These are phyloP conservation scores for Lentinus polychrous DNA, from an alignment of 1,284 basidiomycete species.

Conservation along the genomic window DNA sequence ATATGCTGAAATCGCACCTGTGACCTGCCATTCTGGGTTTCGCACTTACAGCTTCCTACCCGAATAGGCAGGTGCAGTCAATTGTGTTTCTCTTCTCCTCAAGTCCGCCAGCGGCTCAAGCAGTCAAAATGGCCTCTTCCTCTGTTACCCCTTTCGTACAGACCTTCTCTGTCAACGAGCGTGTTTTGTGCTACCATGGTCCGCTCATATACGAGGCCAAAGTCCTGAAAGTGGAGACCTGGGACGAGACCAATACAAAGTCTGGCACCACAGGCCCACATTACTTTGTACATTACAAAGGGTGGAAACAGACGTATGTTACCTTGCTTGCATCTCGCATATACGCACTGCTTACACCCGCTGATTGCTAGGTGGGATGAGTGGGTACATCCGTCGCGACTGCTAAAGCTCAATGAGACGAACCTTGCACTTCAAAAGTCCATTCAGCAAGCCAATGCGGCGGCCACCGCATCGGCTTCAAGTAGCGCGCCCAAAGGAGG, in stretches of 20 bases:
- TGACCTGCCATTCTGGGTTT: too few relatives aligned
- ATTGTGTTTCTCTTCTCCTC: background rate
- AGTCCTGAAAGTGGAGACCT: slow-evolving; percentile 76
- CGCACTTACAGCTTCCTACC: too few relatives aligned
- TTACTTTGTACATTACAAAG: slow-evolving; percentile 98
- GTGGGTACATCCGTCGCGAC: slow-evolving; percentile 83
- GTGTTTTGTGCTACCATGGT: slow-evolving; percentile 90
- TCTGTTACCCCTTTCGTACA: background rate
- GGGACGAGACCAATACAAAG: slow-evolving; percentile 65
- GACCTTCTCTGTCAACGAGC: slow-evolving; percentile 55
- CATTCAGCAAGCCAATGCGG: slow-evolving; percentile 24
- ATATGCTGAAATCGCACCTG: too few relatives aligned
- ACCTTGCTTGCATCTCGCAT: background rate
- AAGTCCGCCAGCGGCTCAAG: too few relatives aligned
- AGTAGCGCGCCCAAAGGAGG: slow-evolving; percentile 13
- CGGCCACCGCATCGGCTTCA: slow-evolving; percentile 16
- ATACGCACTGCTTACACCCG: background rate
- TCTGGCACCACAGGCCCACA: slow-evolving; percentile 70
- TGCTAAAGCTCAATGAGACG: slow-evolving; percentile 84
- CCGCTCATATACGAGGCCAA: slow-evolving; percentile 95
- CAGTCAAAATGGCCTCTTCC: slow-evolving; percentile 2
- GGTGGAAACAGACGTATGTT: slow-evolving; percentile 97
- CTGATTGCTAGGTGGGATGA: slow-evolving; percentile 82
- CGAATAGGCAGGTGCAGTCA: background rate
- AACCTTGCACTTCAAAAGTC: slow-evolving; percentile 79